phyloP scores from a whole-genome alignment of 257 asterid species.

The Lithospermum erythrorhizon region DNA sequence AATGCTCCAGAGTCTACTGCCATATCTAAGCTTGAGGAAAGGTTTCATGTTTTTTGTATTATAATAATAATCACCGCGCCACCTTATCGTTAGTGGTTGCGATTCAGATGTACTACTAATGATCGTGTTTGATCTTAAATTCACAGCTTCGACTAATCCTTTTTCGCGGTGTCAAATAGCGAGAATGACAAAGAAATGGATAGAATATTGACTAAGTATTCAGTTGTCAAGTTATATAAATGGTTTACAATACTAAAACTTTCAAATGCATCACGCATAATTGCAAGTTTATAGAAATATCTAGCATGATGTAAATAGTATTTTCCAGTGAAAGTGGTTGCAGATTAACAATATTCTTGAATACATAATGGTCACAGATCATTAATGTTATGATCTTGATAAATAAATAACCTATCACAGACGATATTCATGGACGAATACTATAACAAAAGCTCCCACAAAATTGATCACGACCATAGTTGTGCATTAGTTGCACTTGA shows the following conservation, averaged over 20 bases:
- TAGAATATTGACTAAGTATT: no score
- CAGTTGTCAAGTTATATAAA: no score
- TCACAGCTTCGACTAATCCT: background rate
- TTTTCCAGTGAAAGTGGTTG: no score
- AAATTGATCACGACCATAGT: background rate
- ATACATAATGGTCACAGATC: no score
- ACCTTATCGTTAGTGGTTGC: background rate
- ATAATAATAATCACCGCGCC: background rate
- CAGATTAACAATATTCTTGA: no score
- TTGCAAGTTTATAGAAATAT: no score
- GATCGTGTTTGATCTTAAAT: background rate
- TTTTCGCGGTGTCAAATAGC: no score
- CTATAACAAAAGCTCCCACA: background rate
- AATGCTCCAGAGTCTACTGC: background rate
- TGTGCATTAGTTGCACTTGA: background rate
- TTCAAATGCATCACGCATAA: no score
- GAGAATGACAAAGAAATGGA: no score
- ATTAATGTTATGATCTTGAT: no score
- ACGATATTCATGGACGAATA: background rate
- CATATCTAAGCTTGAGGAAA: slow-evolving; percentile 13
- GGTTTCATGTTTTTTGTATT: slow-evolving; percentile 9
- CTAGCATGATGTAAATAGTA: no score
- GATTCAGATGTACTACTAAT: background rate
- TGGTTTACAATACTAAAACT: no score
- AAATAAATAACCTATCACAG: background rate